Base-by-base conservation (phyloP, 2,329 filamentous ascomycete species). In the Incumbomyces delicatus region DNA sequence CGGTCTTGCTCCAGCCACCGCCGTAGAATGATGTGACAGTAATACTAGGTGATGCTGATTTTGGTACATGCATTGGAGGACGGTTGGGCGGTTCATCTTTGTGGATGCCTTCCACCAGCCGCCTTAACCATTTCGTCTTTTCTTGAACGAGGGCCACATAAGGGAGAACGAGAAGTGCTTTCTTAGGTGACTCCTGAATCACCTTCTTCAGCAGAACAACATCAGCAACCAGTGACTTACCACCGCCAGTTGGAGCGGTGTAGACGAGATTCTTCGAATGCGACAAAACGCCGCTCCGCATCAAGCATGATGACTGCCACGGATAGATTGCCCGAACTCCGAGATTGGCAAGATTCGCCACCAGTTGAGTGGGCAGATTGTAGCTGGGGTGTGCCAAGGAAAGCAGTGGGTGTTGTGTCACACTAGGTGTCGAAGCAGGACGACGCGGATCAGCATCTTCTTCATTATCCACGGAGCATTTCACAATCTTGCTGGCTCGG, bases 101-200 rank as follows among this genome's bases (percentile, higher is more conserved):
- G 42, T 67, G 64, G 17, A 87, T 70, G 20, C 75, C 77, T 50
- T 81, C 71, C 2, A 85, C 80, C 14, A 85, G 68, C 41, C 72
- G 77, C 27, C 83, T 76, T 35, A 89, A 67, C 82, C 83, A 88
- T 46, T 78, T 77, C 29, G 86, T 74, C 61, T 88, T 88, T 61
- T 89, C 85, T 59, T 88, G 83, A 0, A 89, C 85, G 2, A 89
- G 73, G 14, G 85, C 83, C 53, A 88, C 83, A 63, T 87, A 89
- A 0, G 85, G 85, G 14, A 88, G 70, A 16, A 88, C 79, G 14
- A 88, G 66, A 11, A 89, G 73, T 2, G 81, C 83, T 54, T 87
- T 88, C 47, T 78, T 72, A 16, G 69, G 70, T 1, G 76, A 75
- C 38, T 80, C 72, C 36, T 77, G 72, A n/a, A 87, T 68, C 17